phyloP scores from a whole-genome alignment of 108 stramenopile species.

The Fistulifera solaris region DNA sequence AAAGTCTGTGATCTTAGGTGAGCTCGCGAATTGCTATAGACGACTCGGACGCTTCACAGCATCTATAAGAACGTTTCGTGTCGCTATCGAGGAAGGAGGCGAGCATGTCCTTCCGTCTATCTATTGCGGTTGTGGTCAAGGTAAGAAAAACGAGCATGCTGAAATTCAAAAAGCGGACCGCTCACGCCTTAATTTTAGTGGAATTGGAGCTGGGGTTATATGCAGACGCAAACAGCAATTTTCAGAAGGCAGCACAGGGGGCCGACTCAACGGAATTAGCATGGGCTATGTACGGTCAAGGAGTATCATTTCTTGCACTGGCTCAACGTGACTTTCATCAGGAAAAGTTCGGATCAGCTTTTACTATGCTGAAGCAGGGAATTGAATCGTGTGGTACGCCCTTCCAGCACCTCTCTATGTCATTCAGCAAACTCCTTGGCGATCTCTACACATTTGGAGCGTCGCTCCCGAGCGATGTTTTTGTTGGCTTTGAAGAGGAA shows the following conservation, averaged over 20 bases:
- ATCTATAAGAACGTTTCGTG: conserved; percentile 40
- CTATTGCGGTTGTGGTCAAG: conserved; percentile 58
- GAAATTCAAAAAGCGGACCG: not conserved
- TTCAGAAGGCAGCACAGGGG: conserved; percentile 23
- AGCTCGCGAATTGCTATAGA: conserved; percentile 53
- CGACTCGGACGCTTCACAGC: conserved; percentile 58
- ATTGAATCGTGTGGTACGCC: conserved; percentile 14
- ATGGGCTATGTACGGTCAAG: conserved; percentile 42
- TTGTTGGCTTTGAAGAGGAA: conserved; percentile 14
- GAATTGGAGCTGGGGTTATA: conserved; percentile 55
- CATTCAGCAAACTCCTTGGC: conserved; percentile 48
- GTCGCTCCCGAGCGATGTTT: conserved; percentile 41
- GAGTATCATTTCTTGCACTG: conserved; percentile 31
- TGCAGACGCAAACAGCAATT: conserved; percentile 49
- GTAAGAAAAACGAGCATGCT: conserved; percentile 14
- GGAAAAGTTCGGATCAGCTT: conserved; percentile 54
- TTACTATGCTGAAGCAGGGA: conserved; percentile 24
- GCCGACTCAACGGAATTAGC: conserved; percentile 11
- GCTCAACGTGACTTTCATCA: conserved; percentile 44
- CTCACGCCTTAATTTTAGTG: conserved; percentile 14
- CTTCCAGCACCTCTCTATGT: conserved; percentile 10
- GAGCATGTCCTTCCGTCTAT: conserved; percentile 20
- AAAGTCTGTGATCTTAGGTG: conserved; percentile 26
- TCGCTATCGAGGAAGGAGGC: conserved; percentile 28
- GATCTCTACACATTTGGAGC: conserved; percentile 63